phyloP scores from a whole-genome alignment of 2,329 filamentous ascomycete species.

The Samsoniella hepiali region DNA sequence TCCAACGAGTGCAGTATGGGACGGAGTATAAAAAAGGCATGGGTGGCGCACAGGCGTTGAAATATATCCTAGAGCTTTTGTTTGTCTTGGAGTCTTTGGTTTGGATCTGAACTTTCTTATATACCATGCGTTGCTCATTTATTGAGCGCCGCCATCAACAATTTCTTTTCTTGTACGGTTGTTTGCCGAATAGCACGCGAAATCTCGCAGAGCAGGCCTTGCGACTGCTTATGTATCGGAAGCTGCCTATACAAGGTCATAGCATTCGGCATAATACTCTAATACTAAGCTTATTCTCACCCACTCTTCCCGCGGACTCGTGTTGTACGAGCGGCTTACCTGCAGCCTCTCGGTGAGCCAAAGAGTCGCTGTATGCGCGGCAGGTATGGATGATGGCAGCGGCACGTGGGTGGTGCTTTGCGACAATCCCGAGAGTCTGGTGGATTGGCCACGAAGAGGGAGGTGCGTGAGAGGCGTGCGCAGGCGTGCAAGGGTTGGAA shows the following conservation, averaged over 20 bases:
- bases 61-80: background rate
- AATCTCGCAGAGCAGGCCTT: background rate
- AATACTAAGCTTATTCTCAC: background rate
- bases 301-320: background rate
- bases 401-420: background rate
- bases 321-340: background rate
- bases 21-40: background rate
- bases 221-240: background rate
- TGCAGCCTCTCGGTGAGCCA: conserved; percentile 1
- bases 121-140: background rate
- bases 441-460: background rate
- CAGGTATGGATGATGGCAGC: background rate
- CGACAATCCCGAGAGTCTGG: background rate
- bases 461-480: background rate
- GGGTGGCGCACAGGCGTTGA: conserved; percentile 4
- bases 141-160: background rate
- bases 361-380: background rate
- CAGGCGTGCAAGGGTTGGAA: background rate
- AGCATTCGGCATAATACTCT: background rate
- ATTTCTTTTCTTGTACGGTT: background rate
- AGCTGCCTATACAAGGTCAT: no score
- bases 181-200: background rate
- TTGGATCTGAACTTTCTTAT: background rate
- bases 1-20: background rate
- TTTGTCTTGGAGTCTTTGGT: conserved; percentile 2